These are phyloP conservation scores for Asclepias syriaca DNA, from an alignment of 257 asterid genomes.

Conservation along the genomic window DNA sequence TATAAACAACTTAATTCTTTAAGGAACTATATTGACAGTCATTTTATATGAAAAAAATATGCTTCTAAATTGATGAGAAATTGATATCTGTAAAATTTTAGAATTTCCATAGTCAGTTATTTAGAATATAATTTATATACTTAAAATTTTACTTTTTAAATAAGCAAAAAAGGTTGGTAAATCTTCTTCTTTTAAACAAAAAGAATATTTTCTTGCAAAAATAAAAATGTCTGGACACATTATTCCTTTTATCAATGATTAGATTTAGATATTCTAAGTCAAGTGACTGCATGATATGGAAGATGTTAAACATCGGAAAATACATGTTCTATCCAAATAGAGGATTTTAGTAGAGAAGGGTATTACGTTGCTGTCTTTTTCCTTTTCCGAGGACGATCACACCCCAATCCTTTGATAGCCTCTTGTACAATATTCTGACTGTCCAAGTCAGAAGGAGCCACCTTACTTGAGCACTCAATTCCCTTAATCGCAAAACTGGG, in stretches of 20 bases:
- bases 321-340: background rate
- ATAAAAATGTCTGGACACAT: no score
- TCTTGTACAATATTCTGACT: conserved; percentile 30
- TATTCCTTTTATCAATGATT: background rate
- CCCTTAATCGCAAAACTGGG: conserved; percentile 24
- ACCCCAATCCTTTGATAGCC: conserved; percentile 34
- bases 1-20: background rate
- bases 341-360: background rate
- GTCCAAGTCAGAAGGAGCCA: conserved; percentile 25
- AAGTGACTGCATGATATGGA: background rate
- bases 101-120: no score
- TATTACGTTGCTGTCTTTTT: conserved; percentile 75
- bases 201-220: no score
- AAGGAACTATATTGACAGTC: background rate
- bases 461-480: conserved; percentile 24
- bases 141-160: no score
- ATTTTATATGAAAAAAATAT: no score
- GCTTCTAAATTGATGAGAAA: no score
- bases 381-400: conserved; percentile 55
- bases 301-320: background rate
- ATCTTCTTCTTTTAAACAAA: no score
- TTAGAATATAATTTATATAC: no score
- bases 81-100: no score
- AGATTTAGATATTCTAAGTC: background rate
- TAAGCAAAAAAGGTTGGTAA: no score